Conservation (phyloP, 805 yeast genomes). For the Hanseniaspora vineae region DNA sequence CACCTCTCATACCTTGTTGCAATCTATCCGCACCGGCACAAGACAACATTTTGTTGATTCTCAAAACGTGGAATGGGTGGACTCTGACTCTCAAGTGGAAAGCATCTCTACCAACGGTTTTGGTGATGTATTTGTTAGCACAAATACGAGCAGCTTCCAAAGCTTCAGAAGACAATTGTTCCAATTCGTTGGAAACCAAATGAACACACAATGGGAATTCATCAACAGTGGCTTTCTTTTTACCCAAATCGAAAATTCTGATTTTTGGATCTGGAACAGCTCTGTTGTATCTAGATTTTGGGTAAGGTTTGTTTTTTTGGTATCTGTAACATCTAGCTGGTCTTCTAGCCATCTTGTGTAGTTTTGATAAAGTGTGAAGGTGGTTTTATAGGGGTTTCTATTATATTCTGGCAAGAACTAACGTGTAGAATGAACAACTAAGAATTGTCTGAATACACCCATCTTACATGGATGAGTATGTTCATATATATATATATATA, state of each 20-base stretch:
- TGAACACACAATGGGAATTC: conserved; percentile 99
- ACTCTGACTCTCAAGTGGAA: conserved; percentile 99
- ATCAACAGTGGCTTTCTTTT: conserved; percentile 99
- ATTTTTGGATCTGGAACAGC: conserved; percentile 99
- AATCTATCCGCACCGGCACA: conserved; percentile 99
- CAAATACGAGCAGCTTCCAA: conserved; percentile 99
- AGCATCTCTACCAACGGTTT: conserved; percentile 94
- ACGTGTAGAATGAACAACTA: too few relatives aligned
- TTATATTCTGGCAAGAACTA: not conserved
- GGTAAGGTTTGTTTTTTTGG: conserved; percentile 99
- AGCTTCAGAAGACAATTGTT: conserved; percentile 99
- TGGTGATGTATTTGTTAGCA: conserved; percentile 99
- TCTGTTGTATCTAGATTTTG: conserved; percentile 99
- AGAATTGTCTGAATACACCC: too few relatives aligned
- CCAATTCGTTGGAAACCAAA: conserved; percentile 97
- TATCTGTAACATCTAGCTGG: conserved; percentile 99
- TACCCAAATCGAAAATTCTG: conserved; percentile 98
- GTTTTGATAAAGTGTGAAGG: conserved; percentile 4
- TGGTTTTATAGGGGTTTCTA: conserved; percentile 1
- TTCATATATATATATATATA: too few relatives aligned
- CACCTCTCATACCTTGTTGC: conserved; percentile 99
- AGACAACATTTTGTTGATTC: conserved; percentile 99
- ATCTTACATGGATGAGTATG: too few relatives aligned
- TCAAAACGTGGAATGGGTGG: conserved; percentile 99
- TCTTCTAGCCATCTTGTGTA: conserved; percentile 95